Evolutionary conservation across 2,329 filamentous ascomycete species (phyloP), one percentile per base, ranked within the genome.

Genomic region (Paraphoma chrysanthemicola): DNA sequence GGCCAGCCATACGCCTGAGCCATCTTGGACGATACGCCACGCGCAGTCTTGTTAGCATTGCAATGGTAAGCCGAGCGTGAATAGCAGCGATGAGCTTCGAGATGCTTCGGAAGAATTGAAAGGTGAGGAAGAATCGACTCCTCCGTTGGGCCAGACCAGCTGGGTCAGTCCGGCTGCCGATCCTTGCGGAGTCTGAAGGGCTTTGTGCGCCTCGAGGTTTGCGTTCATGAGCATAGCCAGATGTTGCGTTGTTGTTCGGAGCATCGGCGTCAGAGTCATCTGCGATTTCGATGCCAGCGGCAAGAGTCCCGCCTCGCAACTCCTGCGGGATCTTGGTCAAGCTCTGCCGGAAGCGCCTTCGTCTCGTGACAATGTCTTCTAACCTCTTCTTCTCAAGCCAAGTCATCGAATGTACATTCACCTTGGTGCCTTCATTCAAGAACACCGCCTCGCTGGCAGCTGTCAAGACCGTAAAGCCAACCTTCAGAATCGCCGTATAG

Each of bases 391-490:
- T 91, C 72, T 99, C 95, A 3, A 98, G 81, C 94, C 95, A 99
- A 0, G 95, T 97, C 78, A 88, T 88, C 36, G 85, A 82, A 62
- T 88, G 88, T 2, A 96, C 81, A 58, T 86, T 88, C 49, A 98
- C 87, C 1, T 84, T 84, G 41, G 86, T 86, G 44, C 94, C 94
- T 76, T 98, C 94, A 59, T 97, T 97, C 10, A 99, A 81, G 71
- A 97, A 98, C 0, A 98, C 95, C 3, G 94, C 94, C 76, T 98
- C 93, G 67, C 92, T 97, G 0, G 95, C 95, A 76, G 96, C 94
- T 0, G 92, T 96, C 58, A 98, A 87, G 11, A 94, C 88, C 10
- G 88, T 89, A 71, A 97, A 97, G 0, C 95, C 95, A 36, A 92
- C 87, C 57, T 93, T 89, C 3, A 98, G 83, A 4, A 98, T 81